Evolutionary conservation across 148 eudicot genomes (phyloP).

Genomic region (Agrostemma githago): DNA sequence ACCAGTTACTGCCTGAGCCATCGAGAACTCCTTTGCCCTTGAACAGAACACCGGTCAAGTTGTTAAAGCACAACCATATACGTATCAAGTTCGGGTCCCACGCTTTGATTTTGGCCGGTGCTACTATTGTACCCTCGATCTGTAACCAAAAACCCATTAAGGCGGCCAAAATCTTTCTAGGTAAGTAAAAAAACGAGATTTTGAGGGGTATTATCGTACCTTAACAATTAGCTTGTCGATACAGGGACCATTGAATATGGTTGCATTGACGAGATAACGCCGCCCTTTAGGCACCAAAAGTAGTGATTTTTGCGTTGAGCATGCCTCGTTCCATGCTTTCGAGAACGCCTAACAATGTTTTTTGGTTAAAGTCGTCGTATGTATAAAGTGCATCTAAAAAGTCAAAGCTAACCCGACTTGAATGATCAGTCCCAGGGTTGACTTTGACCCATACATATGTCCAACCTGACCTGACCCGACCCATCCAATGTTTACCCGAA

Average conservation of each 20-base stretch:
- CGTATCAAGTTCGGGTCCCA: constrained; percentile 72
- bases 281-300: constrained; percentile 72
- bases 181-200: too few species aligned
- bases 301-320: constrained; percentile 56
- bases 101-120: constrained; percentile 65
- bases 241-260: constrained; percentile 86
- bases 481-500: too few species aligned
- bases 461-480: too few species aligned
- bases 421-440: too few species aligned
- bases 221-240: constrained; percentile 52
- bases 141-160: constrained; percentile 23
- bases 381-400: too few species aligned
- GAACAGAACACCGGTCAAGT: constrained; percentile 54
- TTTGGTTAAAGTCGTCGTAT: not conserved
- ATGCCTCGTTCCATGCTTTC: constrained; percentile 81
- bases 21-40: constrained; percentile 86
- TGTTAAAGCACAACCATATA: constrained; percentile 68
- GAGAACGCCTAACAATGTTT: constrained; percentile 53
- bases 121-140: constrained; percentile 93
- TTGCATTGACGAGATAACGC: constrained; percentile 75
- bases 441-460: too few species aligned
- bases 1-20: constrained; percentile 98
- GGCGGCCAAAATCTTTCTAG: too few species aligned
- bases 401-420: too few species aligned
- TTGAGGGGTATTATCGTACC: constrained; percentile 30